A percentile compares a stretch with the other conserved stretches of the same genome.
phyloP scores from a whole-genome alignment of 75 land plant species.

The Pseudotsuga menziesii region DNA sequence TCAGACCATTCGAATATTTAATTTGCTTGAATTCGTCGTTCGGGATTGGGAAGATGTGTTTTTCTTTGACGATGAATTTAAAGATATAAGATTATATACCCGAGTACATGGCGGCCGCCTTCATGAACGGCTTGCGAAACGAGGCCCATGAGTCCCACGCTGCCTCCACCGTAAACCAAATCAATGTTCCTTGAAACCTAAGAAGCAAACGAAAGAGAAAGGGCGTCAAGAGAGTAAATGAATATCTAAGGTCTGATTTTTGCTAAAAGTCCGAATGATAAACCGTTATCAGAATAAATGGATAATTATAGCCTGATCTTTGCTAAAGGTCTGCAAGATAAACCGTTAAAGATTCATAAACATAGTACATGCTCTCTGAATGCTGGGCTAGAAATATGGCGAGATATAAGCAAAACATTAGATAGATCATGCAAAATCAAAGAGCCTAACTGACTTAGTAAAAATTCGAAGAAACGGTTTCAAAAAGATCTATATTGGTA shows the following conservation, averaged over 20 bases:
- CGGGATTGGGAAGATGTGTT: neutral
- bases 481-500: too few species aligned
- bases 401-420: too few species aligned
- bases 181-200: conserved; percentile 44
- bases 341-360: neutral
- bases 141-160: conserved; percentile 36
- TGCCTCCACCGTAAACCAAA: conserved; percentile 39
- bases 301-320: neutral
- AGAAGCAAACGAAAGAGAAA: neutral
- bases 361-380: neutral
- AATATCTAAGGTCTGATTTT: neutral
- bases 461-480: too few species aligned
- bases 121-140: conserved; percentile 29
- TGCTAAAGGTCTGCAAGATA: neutral
- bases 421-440: too few species aligned
- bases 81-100: conserved; percentile 10
- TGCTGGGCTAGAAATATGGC: neutral
- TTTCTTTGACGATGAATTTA: neutral
- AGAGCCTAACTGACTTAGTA: too few species aligned
- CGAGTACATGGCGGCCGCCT: conserved; percentile 37
- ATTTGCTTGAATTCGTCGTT: too few species aligned
- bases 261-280: too few species aligned
- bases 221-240: neutral
- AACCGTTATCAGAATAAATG: neutral
- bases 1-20: too few species aligned